Percentiles rank a stretch among this genome's conserved stretches.
These are phyloP conservation scores for Ceratocystis harringtonii DNA, from an alignment of 2,329 filamentous ascomycete species.

Conservation along the genomic window DNA sequence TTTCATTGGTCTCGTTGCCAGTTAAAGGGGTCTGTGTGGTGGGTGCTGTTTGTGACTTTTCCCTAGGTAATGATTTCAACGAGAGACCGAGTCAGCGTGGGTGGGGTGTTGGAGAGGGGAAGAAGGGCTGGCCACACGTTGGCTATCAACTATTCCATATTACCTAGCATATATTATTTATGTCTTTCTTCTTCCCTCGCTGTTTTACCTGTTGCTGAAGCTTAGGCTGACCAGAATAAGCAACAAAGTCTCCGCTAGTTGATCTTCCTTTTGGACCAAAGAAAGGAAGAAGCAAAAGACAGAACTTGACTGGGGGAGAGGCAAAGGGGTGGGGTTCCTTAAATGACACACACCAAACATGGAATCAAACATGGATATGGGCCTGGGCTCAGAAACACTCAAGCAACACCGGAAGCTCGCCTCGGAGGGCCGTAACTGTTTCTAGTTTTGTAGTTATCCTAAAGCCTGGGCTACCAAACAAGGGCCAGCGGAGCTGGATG, in stretches of 20 bases:
- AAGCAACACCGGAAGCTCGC: not conserved
- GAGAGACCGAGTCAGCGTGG: not conserved
- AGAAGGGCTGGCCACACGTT: too few relatives aligned
- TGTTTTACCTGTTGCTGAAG: too few relatives aligned
- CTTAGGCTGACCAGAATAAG: too few relatives aligned
- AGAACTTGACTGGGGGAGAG: too few relatives aligned
- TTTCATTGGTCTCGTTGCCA: not conserved
- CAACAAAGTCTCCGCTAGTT: too few relatives aligned
- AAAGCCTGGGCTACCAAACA: not conserved
- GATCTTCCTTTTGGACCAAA: too few relatives aligned
- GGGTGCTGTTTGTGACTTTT: not conserved
- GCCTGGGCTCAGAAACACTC: not conserved
- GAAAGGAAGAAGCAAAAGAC: too few relatives aligned
- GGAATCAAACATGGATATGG: not conserved
- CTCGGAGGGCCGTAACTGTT: not conserved
- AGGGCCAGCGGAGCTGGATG: not conserved
- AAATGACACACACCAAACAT: too few relatives aligned
- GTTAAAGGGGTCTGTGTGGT: not conserved
- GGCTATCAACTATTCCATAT: too few relatives aligned
- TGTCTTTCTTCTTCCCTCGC: too few relatives aligned
- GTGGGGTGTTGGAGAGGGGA: not conserved
- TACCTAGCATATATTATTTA: too few relatives aligned
- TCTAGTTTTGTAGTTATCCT: not conserved
- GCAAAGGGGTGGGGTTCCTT: too few relatives aligned
- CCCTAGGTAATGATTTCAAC: not conserved